phyloP scores from a whole-genome alignment of 371 early-diverging fungal species.

The Mycotypha africana region DNA sequence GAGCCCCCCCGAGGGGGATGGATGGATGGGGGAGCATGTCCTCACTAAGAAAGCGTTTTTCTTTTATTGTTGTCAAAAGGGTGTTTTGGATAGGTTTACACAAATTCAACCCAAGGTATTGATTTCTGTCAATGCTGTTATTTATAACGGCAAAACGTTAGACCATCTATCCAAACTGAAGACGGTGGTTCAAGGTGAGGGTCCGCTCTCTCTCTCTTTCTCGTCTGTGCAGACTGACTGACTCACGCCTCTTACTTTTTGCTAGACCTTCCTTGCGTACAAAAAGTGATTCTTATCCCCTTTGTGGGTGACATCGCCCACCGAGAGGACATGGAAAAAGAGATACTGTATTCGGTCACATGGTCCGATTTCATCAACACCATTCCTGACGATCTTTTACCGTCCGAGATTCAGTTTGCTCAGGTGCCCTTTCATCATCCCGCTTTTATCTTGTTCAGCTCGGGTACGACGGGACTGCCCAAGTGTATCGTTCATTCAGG shows the following conservation, averaged over 20 bases:
- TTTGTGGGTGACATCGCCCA: conserved; percentile 42
- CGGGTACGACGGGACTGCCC: conserved; percentile 97
- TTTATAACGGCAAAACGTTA: conserved; percentile 85
- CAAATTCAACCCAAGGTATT: conserved; percentile 94
- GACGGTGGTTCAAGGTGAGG: conserved; percentile 56
- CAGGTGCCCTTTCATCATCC: conserved; percentile 93
- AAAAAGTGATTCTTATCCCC: conserved; percentile 75
- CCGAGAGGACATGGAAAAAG: background rate
- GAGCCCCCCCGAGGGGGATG: too few relatives aligned
- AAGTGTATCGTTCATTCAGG: conserved; percentile 98
- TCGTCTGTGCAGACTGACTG: too few relatives aligned
- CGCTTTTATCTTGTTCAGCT: conserved; percentile 93
- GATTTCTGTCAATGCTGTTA: conserved; percentile 83
- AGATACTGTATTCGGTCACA: conserved; percentile 34
- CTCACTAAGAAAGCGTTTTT: conserved; percentile 2
- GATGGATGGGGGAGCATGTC: too few relatives aligned
- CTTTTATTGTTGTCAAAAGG: conserved; percentile 36
- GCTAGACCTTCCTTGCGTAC: conserved; percentile 44
- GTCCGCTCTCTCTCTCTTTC: background rate
- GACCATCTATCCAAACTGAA: conserved; percentile 78
- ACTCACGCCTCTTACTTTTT: background rate
- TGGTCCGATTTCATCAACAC: conserved; percentile 45
- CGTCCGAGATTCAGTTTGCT: conserved; percentile 57
- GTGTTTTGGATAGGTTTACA: conserved; percentile 90
- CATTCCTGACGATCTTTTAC: conserved; percentile 21